Evolutionary conservation across 2,329 filamentous ascomycete species (phyloP).

Genomic region (Aspergillus sp.): DNA sequence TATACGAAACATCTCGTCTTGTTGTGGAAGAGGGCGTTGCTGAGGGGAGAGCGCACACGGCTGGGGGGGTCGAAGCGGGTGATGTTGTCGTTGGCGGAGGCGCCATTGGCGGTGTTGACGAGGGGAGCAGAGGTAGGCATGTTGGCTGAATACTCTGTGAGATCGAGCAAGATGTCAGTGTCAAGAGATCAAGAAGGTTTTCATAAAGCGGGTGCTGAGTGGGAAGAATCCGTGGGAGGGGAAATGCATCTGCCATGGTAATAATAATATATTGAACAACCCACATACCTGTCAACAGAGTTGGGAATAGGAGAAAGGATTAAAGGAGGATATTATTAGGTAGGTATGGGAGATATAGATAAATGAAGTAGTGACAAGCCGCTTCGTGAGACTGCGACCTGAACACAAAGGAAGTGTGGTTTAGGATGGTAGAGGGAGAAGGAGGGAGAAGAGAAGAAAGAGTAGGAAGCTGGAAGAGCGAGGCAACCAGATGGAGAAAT

Average conservation of each 20-base stretch:
- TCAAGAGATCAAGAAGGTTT: background rate
- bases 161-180: slow-evolving; percentile 11
- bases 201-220: background rate
- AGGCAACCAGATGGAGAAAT: slow-evolving; percentile 18
- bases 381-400: slow-evolving; percentile 11
- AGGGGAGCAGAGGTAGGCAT: slow-evolving; percentile 59
- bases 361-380: slow-evolving; percentile 14
- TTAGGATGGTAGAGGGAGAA: slow-evolving; percentile 24
- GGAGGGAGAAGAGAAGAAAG: slow-evolving; percentile 27
- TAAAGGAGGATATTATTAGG: slow-evolving; percentile 19
- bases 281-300: slow-evolving; percentile 26
- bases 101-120: slow-evolving; percentile 53
- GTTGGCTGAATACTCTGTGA: slow-evolving; percentile 36
- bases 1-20: slow-evolving; percentile 99
- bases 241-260: background rate
- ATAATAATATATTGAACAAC: background rate
- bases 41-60: slow-evolving; percentile 84
- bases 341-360: slow-evolving; percentile 16
- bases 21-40: slow-evolving; percentile 94
- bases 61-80: slow-evolving; percentile 91
- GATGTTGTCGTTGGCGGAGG: slow-evolving; percentile 93
- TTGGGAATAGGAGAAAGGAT: slow-evolving; percentile 14
- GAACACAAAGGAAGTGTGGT: slow-evolving; percentile 18
- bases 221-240: background rate
- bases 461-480: slow-evolving; percentile 27